Base-by-base conservation (phyloP, 169 alveolate genomes). In the Babesia bigemina region DNA sequence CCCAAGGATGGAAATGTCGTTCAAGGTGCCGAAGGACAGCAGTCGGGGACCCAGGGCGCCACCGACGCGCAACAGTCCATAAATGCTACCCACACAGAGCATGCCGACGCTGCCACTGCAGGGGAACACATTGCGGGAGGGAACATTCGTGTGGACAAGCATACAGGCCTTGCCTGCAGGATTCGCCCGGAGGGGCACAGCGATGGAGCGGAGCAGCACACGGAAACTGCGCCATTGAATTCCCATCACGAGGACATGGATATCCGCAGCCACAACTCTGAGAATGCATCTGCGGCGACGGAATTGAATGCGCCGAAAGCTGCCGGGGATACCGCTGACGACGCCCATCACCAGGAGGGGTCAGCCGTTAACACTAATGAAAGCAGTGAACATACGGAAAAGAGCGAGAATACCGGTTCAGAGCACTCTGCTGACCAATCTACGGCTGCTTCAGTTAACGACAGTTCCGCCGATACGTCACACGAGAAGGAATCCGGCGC, bases 181-280 rank as follows among this genome's bases (percentile, higher is more conserved):
- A 6, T 33, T 33, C 39, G 39, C 39, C 39, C 39, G 6, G 39
- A 2, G 39, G 39, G 10, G 39, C 39, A 33, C 39, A 33, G 33
- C 11, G 47, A 48, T 56, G 55, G 53, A 10, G 17, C 42, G 33
- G 19, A 50, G 56, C 16, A 7, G 2, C 52, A 28, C 55, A 61
- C 11, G 45, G 16, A 75, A 62, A 53, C 28, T 13, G 24, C 69
- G 53, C 62, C 50, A 76, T 12, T 14, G 39, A n/a, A 48, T 56
- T 39, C 13, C 28, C 56, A 44, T 24, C 36, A 10, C 61, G 33
- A 22, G 57, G 48, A 52, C 36, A 44, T 26, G 45, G 49, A 17
- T 26, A 63, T 8, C 48, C 49, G 29, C 50, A 67, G n/a, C 63
- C 63, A 60, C 24, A 75, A 24, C 49, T 58, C 62, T 59, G 50